A percentile compares a stretch with the other conserved stretches of the same genome.
phyloP scores from a whole-genome alignment of 306 rosid genomes.

The Casuarina cunninghamiana region DNA sequence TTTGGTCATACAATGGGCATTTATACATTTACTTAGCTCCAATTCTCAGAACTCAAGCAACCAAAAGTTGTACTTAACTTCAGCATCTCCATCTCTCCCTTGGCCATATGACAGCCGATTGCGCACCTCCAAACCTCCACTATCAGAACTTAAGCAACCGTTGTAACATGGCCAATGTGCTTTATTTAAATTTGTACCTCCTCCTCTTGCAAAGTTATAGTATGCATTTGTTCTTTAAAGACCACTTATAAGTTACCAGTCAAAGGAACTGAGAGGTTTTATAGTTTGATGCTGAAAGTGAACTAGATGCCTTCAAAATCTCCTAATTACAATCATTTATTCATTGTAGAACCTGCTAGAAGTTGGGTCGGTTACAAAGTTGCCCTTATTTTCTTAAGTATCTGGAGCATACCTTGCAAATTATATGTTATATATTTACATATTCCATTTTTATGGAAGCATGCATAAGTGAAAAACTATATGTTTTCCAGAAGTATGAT shows the following conservation, averaged over 20 bases:
- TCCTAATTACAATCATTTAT: background rate
- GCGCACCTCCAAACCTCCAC: background rate
- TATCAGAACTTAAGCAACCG: background rate
- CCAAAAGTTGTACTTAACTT: background rate
- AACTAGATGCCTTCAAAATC: background rate
- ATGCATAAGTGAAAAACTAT: background rate
- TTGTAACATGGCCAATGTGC: background rate
- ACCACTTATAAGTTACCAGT: background rate
- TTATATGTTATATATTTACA: background rate
- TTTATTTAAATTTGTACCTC: background rate
- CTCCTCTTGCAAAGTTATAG: background rate
- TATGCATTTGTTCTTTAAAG: background rate
- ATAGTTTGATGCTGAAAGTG: background rate
- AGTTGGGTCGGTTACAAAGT: background rate
- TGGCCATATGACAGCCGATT: background rate
- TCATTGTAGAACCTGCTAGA: background rate
- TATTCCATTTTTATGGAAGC: slow-evolving; percentile 9
- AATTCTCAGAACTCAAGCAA: background rate
- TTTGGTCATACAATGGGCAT: background rate
- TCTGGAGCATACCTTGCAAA: background rate
- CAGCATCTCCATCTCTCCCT: background rate
- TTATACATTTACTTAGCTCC: background rate
- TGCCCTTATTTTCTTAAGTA: background rate
- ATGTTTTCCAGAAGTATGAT: slow-evolving; percentile 74
- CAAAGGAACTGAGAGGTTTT: background rate